Conservation (phyloP, 805 yeast genomes). For the Candida tibetensis region DNA sequence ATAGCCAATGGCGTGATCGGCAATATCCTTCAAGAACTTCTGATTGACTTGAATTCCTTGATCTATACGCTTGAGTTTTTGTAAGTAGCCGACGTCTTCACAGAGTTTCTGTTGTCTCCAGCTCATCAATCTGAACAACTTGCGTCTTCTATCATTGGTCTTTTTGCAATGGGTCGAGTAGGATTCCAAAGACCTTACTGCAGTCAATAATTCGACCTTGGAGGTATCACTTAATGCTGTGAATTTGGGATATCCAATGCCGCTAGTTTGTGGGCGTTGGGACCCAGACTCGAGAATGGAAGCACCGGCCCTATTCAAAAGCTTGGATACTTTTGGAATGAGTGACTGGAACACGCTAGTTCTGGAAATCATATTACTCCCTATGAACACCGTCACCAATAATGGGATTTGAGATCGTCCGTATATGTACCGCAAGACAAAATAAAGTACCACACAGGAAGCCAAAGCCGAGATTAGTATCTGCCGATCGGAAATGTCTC, state of each 20-base stretch:
- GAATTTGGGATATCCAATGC: slow-evolving; percentile 10
- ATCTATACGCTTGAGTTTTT: slow-evolving; percentile 52
- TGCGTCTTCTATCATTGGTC: slow-evolving; percentile 46
- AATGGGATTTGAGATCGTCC: slow-evolving; percentile 26
- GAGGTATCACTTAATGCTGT: slow-evolving; percentile 18
- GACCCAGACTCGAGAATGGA: not conserved
- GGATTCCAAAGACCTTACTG: slow-evolving; percentile 46
- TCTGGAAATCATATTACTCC: slow-evolving; percentile 32
- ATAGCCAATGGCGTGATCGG: slow-evolving; percentile 37
- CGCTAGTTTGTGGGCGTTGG: not conserved
- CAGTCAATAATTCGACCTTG: slow-evolving; percentile 33
- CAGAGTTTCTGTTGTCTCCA: slow-evolving; percentile 58
- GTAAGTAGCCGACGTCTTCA: slow-evolving; percentile 50
- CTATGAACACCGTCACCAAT: slow-evolving; percentile 28
- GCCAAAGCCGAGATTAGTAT: slow-evolving; percentile 16
- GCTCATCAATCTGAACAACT: slow-evolving; percentile 45
- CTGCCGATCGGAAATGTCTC: slow-evolving; percentile 16
- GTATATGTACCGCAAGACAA: slow-evolving; percentile 16
- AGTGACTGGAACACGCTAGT: slow-evolving; percentile 19
- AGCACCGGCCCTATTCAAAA: not conserved
- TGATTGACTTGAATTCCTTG: slow-evolving; percentile 47
- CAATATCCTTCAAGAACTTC: slow-evolving; percentile 44
- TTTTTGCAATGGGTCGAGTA: slow-evolving; percentile 39
- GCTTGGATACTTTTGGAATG: slow-evolving; percentile 7
- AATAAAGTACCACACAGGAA: slow-evolving; percentile 18